These are phyloP conservation scores for Pyrus betulifolia DNA, from an alignment of 306 rosid genomes.

Conservation along the genomic window DNA sequence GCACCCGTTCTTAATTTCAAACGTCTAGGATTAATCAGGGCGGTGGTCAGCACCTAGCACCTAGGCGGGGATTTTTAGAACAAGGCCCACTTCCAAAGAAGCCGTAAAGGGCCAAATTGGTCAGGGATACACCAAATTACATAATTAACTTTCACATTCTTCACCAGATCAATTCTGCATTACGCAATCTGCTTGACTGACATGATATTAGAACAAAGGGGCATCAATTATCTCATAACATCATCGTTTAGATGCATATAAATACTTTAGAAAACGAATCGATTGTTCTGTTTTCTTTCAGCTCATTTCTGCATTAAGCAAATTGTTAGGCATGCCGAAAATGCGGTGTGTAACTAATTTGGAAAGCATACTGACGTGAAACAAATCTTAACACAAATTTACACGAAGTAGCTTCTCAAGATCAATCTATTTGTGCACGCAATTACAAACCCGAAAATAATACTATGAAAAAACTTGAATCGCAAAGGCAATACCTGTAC, in stretches of 20 bases:
- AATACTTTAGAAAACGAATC: background rate
- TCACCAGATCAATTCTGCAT: background rate
- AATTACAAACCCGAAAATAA: background rate
- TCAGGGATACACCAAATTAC: background rate
- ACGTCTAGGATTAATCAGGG: no score
- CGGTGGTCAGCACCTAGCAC: no score
- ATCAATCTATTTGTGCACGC: background rate
- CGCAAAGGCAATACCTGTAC: slow-evolving; percentile 39
- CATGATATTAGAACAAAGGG: background rate
- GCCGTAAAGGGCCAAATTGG: background rate
- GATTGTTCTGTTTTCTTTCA: background rate
- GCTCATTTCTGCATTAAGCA: no score
- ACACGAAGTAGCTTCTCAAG: background rate
- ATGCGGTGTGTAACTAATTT: background rate
- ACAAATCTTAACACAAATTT: background rate
- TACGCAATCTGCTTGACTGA: background rate
- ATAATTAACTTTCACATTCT: background rate
- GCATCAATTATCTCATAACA: background rate
- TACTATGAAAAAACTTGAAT: background rate
- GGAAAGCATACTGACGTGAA: background rate
- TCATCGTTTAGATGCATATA: background rate
- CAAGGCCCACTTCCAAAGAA: background rate
- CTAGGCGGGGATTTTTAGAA: no score
- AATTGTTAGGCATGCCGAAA: background rate
- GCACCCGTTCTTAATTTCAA: no score